Evolutionary conservation across 495 filamentous ascomycete species (phyloP).

Genomic region (Neurospora intermedia): DNA sequence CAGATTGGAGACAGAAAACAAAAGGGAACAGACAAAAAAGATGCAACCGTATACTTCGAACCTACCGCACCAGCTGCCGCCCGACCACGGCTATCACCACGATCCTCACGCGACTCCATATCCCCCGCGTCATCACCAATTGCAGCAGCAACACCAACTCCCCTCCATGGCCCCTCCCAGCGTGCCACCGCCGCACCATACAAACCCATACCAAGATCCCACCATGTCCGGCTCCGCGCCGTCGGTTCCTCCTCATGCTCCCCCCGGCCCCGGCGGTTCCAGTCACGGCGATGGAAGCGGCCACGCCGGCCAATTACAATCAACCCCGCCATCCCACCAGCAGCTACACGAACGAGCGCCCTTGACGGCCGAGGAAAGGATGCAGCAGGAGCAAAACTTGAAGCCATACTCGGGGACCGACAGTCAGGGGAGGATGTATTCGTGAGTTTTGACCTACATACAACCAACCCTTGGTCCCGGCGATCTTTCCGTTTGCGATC

Average conservation of each 20-base stretch:
- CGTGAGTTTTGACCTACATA: constrained; percentile 13
- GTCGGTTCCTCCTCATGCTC: not conserved
- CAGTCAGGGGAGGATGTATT: constrained; percentile 16
- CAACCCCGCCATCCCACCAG: constrained; percentile 3
- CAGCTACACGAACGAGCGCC: constrained; percentile 13
- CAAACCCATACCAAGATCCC: constrained; percentile 13
- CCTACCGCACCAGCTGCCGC: not conserved
- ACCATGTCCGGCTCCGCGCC: not conserved
- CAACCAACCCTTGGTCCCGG: not conserved
- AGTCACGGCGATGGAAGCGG: not conserved
- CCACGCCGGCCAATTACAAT: not conserved
- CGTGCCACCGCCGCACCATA: not conserved
- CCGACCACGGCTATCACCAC: constrained; percentile 6
- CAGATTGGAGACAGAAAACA: too few relatives aligned
- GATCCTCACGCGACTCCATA: constrained; percentile 13
- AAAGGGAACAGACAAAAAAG: not conserved
- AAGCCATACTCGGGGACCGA: constrained; percentile 21
- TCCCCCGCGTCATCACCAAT: constrained; percentile 7
- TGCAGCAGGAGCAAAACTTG: constrained; percentile 17
- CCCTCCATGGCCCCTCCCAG: constrained; percentile 20
- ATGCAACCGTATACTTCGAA: not conserved
- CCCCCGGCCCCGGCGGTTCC: not conserved
- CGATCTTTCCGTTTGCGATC: not conserved
- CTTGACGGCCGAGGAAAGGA: constrained; percentile 20
- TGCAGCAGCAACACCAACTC: constrained; percentile 16